These are phyloP conservation scores for Neoboletus magnificus DNA, from an alignment of 768 basidiomycete genomes.

Conservation along the genomic window DNA sequence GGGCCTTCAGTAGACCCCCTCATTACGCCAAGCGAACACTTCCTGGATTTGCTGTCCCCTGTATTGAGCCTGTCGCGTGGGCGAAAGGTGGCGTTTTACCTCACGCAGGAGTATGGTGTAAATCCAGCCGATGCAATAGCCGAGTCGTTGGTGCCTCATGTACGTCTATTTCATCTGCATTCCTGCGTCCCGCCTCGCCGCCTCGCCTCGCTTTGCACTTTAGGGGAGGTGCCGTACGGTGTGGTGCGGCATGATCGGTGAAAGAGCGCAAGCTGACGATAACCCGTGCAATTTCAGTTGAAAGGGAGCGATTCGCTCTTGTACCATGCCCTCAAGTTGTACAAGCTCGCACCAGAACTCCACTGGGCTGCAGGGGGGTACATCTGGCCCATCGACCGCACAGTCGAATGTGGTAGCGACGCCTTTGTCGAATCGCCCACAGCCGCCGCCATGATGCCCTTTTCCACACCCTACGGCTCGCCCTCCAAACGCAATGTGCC, in stretches of 20 bases:
- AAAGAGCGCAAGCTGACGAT: constrained; percentile 12
- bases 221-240: neutral
- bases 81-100: constrained; percentile 67
- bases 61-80: constrained; percentile 72
- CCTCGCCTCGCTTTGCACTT: constrained; percentile 3
- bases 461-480: constrained; percentile 21
- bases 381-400: constrained; percentile 72
- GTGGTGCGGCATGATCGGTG: constrained; percentile 6
- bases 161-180: constrained; percentile 36
- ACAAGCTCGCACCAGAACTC: constrained; percentile 69
- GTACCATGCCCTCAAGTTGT: constrained; percentile 73
- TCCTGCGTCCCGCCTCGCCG: constrained; percentile 6
- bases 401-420: constrained; percentile 59
- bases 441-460: constrained; percentile 19
- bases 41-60: constrained; percentile 69
- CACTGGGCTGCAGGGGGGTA: constrained; percentile 83
- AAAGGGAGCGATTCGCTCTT: constrained; percentile 75
- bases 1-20: constrained; percentile 62
- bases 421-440: constrained; percentile 28
- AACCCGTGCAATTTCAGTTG: constrained; percentile 42
- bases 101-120: constrained; percentile 64
- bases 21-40: constrained; percentile 68
- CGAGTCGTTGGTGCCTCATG: constrained; percentile 66
- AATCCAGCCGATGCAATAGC: constrained; percentile 69
- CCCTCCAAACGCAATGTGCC: constrained; percentile 28